These are phyloP conservation scores for Kwoniella heveanensis DNA, from an alignment of 768 basidiomycete genomes.

Conservation along the genomic window DNA sequence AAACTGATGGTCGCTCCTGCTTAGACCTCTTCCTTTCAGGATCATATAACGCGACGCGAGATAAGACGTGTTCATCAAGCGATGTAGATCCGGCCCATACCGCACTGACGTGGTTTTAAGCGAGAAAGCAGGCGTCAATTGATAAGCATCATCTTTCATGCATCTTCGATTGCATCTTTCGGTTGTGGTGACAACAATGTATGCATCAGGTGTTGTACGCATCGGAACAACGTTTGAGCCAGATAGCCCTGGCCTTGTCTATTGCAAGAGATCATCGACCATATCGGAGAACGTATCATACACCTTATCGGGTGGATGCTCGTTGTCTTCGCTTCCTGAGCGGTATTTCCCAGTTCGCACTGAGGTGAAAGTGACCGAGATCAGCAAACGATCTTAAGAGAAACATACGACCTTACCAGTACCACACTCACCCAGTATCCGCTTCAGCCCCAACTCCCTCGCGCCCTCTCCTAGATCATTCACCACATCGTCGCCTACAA, in stretches of 20 bases:
- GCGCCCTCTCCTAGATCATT: constrained; percentile 70
- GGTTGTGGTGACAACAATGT: too few species aligned
- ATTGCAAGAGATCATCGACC: constrained; percentile 59
- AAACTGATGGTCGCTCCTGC: not conserved
- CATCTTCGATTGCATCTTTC: too few species aligned
- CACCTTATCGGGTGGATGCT: constrained; percentile 62
- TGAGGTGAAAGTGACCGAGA: too few species aligned
- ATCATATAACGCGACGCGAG: not conserved
- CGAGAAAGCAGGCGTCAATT: too few species aligned
- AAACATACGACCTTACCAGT: too few species aligned
- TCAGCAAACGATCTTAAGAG: too few species aligned
- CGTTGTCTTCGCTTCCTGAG: constrained; percentile 62
- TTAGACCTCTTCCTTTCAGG: not conserved
- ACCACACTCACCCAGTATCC: constrained; percentile 67
- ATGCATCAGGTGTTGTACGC: too few species aligned
- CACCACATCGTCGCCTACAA: constrained; percentile 70
- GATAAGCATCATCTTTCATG: too few species aligned
- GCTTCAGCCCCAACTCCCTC: constrained; percentile 64
- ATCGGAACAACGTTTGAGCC: too few species aligned
- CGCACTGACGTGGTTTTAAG: not conserved
- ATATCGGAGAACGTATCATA: constrained; percentile 63
- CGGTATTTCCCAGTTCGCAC: constrained; percentile 74
- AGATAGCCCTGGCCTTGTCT: not conserved
- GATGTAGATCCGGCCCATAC: not conserved
- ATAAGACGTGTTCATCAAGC: not conserved